phyloP scores from a whole-genome alignment of 306 rosid species.

The Castanopsis chinensis region DNA sequence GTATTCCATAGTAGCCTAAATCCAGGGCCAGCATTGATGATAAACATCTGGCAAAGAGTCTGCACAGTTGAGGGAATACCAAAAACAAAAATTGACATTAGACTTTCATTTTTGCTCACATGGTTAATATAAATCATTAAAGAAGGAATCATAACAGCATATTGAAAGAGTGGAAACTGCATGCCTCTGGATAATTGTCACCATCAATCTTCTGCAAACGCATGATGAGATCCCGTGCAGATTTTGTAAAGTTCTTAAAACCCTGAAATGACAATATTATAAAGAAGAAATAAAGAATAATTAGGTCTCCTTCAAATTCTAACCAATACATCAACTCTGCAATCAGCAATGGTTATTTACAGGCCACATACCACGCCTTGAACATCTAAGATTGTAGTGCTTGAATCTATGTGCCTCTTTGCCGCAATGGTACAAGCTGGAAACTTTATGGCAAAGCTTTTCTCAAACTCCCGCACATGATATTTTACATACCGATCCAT shows the following conservation, averaged over 20 bases:
- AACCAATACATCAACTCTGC: not conserved
- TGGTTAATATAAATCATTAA: slow-evolving; percentile 9
- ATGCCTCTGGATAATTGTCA: slow-evolving; percentile 95
- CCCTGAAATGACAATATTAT: slow-evolving; percentile 51
- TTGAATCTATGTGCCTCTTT: slow-evolving; percentile 93
- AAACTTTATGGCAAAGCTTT: slow-evolving; percentile 77
- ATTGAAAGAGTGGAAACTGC: slow-evolving; percentile 13
- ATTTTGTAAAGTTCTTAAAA: slow-evolving; percentile 82
- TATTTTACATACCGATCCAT: slow-evolving; percentile 91
- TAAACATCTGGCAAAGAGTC: slow-evolving; percentile 96
- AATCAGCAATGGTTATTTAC: slow-evolving; percentile 14
- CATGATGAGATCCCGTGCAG: slow-evolving; percentile 79
- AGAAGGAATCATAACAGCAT: slow-evolving; percentile 3
- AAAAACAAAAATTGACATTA: not conserved
- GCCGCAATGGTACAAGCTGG: slow-evolving; percentile 96
- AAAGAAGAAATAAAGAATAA: slow-evolving; percentile 13
- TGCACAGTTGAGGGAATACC: slow-evolving; percentile 31
- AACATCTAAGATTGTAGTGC: slow-evolving; percentile 93
- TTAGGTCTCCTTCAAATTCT: not conserved
- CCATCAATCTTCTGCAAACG: slow-evolving; percentile 91
- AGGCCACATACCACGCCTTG: slow-evolving; percentile 92
- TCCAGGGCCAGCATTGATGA: slow-evolving; percentile 97
- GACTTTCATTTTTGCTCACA: not conserved
- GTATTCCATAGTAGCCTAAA: slow-evolving; percentile 91
- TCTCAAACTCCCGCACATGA: slow-evolving; percentile 91